Base-by-base conservation (phyloP, 306 rosid species). In the Datisca glomerata region DNA sequence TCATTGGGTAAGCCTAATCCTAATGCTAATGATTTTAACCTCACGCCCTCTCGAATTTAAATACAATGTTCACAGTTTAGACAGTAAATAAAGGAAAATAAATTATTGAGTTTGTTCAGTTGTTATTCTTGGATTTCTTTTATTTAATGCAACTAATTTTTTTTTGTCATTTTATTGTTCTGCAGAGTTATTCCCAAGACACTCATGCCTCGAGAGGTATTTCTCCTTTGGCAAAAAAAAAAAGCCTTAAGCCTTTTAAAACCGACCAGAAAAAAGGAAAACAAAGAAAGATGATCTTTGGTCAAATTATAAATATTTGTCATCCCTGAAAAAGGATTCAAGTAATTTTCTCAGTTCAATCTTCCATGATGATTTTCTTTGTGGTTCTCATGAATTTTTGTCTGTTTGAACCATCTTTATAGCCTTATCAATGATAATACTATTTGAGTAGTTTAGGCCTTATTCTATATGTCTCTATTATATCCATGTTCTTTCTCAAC, bases 121-220 rank as follows among this genome's bases (percentile, higher is more conserved):
- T 64, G 43, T 58, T 63, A 45, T 43, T 48, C 56, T 24, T 55
- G 56, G 49, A 51, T 7, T 7, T 29, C 34, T 29, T 4, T 29
- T 29, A 9, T 2, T n/a, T 29, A n/a, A 7, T 7, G 34, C 12
- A 29, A n/a, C 61, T 28, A 58, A 37, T 38, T 51, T 51, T 66
- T n/a, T n/a, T n/a, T n/a, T 61, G n/a, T 73, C 37, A 67, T 67
- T 57, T 44, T 70, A 58, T 66, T 64, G 17, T 57, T 74, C 67
- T 72, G 57, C n/a, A n/a, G n/a, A n/a, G n/a, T n/a, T 60, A 79
- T 79, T 75, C 91, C 91, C 83, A 79, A 73, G 84, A 79, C 83
- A 49, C 91, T 79, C 75, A 79, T 74, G 80, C 84, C 91, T 64
- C 76, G 84, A 79, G 91, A 79, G 84, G 91, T 79, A 68, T 71